Evolutionary conservation across 1,284 basidiomycete genomes (phyloP).

Genomic region (Bondarzewia mesenterica): DNA sequence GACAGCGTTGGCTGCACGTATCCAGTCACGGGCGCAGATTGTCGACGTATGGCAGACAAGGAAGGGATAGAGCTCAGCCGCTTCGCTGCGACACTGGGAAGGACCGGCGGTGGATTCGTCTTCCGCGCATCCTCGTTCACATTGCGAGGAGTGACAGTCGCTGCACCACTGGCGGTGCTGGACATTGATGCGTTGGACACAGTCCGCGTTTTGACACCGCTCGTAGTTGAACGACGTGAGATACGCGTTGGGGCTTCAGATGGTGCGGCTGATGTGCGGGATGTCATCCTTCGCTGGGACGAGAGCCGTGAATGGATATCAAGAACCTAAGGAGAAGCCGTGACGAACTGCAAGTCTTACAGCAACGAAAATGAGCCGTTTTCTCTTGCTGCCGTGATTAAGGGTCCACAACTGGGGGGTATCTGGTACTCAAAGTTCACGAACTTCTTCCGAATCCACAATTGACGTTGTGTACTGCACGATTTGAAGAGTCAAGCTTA

Average conservation of each 20-base stretch:
- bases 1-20: constrained; percentile 4
- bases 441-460: no score
- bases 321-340: background rate
- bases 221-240: constrained; percentile 22
- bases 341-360: background rate
- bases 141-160: constrained; percentile 32
- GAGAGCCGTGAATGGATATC: background rate
- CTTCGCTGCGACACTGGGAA: constrained; percentile 15
- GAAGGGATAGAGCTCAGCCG: constrained; percentile 18
- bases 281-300: constrained; percentile 6
- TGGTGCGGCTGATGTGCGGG: constrained; percentile 19
- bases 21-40: constrained; percentile 11
- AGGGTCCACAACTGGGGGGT: no score
- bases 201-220: constrained; percentile 23
- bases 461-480: no score
- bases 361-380: no score
- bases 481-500: no score
- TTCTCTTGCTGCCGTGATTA: no score
- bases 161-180: constrained; percentile 25
- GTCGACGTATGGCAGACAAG: constrained; percentile 14
- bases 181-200: constrained; percentile 24
- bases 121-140: constrained; percentile 16
- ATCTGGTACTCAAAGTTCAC: no score
- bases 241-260: constrained; percentile 29
- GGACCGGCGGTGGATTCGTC: constrained; percentile 24